phyloP scores from a whole-genome alignment of 805 yeast species.

The Aciculoconidium aculeatum region DNA sequence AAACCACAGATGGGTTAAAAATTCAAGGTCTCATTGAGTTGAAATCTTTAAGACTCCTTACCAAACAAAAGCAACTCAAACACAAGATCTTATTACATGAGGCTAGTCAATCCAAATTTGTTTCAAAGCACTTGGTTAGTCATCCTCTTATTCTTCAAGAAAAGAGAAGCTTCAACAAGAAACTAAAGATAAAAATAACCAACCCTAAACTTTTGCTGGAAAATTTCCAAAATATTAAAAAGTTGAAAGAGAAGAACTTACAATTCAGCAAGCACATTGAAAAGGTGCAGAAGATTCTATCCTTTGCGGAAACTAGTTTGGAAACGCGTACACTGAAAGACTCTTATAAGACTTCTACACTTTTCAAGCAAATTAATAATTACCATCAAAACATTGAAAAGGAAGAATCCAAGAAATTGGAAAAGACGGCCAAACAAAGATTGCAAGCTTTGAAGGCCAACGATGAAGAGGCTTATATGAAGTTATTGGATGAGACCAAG shows the following conservation, averaged over 20 bases:
- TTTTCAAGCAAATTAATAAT: slow-evolving; percentile 34
- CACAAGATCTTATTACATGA: slow-evolving; percentile 50
- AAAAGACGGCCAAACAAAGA: slow-evolving; percentile 82
- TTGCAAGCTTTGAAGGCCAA: slow-evolving; percentile 80
- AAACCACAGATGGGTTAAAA: slow-evolving; percentile 48
- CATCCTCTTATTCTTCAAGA: slow-evolving; percentile 59
- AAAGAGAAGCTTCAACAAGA: slow-evolving; percentile 60
- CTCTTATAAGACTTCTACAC: slow-evolving; percentile 18
- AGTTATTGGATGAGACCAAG: slow-evolving; percentile 77
- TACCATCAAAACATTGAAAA: slow-evolving; percentile 58
- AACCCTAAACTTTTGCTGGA: slow-evolving; percentile 73
- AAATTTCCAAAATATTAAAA: slow-evolving; percentile 68
- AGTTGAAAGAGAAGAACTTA: slow-evolving; percentile 38
- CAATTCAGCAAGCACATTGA: slow-evolving; percentile 21
- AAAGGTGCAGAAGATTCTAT: slow-evolving; percentile 18
- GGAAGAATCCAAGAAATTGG: slow-evolving; percentile 71
- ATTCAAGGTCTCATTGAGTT: slow-evolving; percentile 64
- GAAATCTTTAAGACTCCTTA: slow-evolving; percentile 57
- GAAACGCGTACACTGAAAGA: slow-evolving; percentile 16
- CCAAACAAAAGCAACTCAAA: slow-evolving; percentile 67
- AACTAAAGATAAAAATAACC: slow-evolving; percentile 64
- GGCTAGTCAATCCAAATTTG: slow-evolving; percentile 52
- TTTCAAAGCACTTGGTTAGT: slow-evolving; percentile 43
- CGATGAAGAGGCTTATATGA: slow-evolving; percentile 84
- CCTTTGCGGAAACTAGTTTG: slow-evolving; percentile 19